Evolutionary conservation across 2,329 filamentous ascomycete genomes (phyloP), one percentile per base, ranked within the genome.

Genomic region (Orbilia javanica): DNA sequence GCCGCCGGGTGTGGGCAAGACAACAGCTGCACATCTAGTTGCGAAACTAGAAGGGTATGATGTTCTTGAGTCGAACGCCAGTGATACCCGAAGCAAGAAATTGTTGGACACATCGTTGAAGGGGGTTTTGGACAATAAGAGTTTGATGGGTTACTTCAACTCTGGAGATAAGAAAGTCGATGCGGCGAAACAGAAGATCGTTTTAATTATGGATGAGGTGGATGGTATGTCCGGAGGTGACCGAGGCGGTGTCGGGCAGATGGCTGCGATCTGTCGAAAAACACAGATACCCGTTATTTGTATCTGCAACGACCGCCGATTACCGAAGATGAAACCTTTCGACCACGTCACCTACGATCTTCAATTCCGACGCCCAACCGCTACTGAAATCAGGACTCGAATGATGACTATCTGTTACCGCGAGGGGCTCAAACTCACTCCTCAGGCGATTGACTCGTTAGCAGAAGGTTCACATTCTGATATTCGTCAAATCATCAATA

Each of bases 201-300:
- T 97, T 4, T 86, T 99, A 60, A 93, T 99, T 85, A 98, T 99
- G 96, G 96, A 99, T 81, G 96, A 99, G 85, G 96, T 99, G 3
- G 96, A 99, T 82, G 96, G 96, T 65, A 98, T 99, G 96, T 98
- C 95, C 79, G 94, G 93, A 39, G 96, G 96, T 83, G 96, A 99
- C 83, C 91, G 96, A 79, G 96, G 96, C 80, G 96, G 96, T 84
- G 96, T 99, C 57, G 96, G 94, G 63, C 96, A 96, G 31, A 87
- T 99, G 71, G 95, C 96, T 71, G 93, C 96, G 74, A 92, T 97
- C 67, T 97, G 95, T 87, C 97, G 93, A 86, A 97, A 97, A 87
- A 96, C 94, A 0, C 74, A 78, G 62, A 90, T 99, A 25, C 96
- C 96, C 0, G 91, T 99, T 83, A 98, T 99, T 81, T 88, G 99